phyloP scores from a whole-genome alignment of 805 yeast genomes.

The Sugiyamaella marilandica region DNA sequence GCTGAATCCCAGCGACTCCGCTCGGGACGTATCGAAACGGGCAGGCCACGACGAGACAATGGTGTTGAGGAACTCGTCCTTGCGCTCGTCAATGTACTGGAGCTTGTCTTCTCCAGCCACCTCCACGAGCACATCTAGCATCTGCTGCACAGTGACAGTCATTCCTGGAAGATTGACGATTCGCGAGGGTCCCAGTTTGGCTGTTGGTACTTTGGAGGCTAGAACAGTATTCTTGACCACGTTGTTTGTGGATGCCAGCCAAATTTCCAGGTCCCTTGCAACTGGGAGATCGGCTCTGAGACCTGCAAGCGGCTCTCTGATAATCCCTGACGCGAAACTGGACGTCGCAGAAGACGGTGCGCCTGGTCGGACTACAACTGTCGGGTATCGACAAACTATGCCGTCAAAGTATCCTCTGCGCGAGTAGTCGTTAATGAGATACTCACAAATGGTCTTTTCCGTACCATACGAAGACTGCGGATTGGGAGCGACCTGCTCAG shows the following conservation, averaged over 20 bases:
- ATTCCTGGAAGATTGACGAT: constrained; percentile 25
- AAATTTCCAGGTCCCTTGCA: constrained; percentile 16
- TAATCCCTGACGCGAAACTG: constrained; percentile 25
- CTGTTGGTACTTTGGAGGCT: constrained; percentile 16
- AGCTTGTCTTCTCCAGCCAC: constrained; percentile 19
- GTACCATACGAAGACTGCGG: constrained; percentile 28
- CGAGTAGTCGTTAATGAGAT: constrained; percentile 22
- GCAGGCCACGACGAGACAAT: constrained; percentile 24
- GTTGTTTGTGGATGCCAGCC: constrained; percentile 21
- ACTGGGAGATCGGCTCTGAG: constrained; percentile 20
- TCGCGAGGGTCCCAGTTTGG: constrained; percentile 15
- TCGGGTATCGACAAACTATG: constrained; percentile 16
- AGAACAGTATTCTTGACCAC: constrained; percentile 18
- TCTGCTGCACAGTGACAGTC: constrained; percentile 23
- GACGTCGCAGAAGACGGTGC: constrained; percentile 26
- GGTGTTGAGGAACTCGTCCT: constrained; percentile 13
- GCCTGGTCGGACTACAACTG: constrained; percentile 24
- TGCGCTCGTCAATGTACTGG: constrained; percentile 14
- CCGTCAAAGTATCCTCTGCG: constrained; percentile 26
- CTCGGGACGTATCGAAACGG: constrained; percentile 16
- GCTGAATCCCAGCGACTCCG: constrained; percentile 10
- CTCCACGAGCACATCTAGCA: constrained; percentile 23
- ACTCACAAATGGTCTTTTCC: constrained; percentile 24
- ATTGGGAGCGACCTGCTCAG: constrained; percentile 21
- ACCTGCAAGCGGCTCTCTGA: constrained; percentile 24